Base-by-base conservation (phyloP, 495 filamentous ascomycete genomes). In the Xylaria grammica region DNA sequence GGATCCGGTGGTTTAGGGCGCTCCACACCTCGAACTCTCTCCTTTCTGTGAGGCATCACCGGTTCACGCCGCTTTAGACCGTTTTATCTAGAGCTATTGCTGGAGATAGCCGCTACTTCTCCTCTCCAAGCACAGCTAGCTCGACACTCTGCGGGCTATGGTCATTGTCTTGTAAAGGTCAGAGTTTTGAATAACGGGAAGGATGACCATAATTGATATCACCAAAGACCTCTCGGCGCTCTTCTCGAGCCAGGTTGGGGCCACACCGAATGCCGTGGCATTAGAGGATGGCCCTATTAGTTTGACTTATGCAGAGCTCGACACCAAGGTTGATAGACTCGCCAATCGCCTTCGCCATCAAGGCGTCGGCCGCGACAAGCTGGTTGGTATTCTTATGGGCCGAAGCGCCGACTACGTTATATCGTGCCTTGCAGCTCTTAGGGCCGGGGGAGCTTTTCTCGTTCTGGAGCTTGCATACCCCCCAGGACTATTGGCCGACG, bases 391-490 rank as follows among this genome's bases (percentile, higher is more conserved):
- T 51, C 77, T 91, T 19, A 75, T 91, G 58, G 87, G 86, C 36
- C 83, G 88, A 6, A 89, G 86, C 66, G 87, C 87, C 20, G 78
- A 90, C 71, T 90, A 90, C 71, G 86, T 91, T 67, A 87, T 91
- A 74, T 84, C 87, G 26, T 90, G 87, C 70, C 77, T 91, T 44
- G 87, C 87, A 27, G 84, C 85, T 6, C 81, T 90, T 45, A 84
- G 87, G 30, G 87, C 88, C 1, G 87, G 87, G 22, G 88, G 87
- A 29, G 87, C 87, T n/a, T 91, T 90, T 65, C 79, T 91, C 0
- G 87, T 90, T 10, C 82, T 90, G 0, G 88, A 91, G 69, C 79
- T 90, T 22, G 88, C 87, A 29, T 91, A 91, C 68, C 87, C 88
- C 0, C 81, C 86, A 0, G 84, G 82, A 30, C 77, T 91, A 38